phyloP scores from a whole-genome alignment of 768 basidiomycete genomes.

The Mycena maculata region DNA sequence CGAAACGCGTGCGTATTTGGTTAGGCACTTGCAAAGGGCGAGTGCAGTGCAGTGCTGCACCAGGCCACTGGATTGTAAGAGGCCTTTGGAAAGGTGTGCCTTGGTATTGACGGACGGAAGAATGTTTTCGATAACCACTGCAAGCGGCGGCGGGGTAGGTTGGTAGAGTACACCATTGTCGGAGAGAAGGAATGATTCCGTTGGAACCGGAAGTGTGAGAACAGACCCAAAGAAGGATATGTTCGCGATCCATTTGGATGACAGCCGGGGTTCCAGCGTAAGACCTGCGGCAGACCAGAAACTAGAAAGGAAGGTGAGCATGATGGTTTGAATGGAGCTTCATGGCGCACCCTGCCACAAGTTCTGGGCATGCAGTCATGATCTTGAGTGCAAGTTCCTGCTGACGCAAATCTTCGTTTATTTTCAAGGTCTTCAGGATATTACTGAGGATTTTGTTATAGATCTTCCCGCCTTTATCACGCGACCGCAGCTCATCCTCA shows the following conservation, averaged over 20 bases:
- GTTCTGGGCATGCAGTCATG: conserved; percentile 85
- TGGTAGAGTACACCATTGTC: conserved; percentile 62
- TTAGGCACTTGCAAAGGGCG: conserved; percentile 78
- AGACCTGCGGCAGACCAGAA: conserved; percentile 78
- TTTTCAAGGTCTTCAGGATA: conserved; percentile 77
- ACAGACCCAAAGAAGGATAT: conserved; percentile 85
- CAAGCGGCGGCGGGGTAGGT: conserved; percentile 80
- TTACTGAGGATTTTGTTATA: conserved; percentile 89
- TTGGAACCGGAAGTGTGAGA: conserved; percentile 80
- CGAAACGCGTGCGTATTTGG: conserved; percentile 73
- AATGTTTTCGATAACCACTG: conserved; percentile 78
- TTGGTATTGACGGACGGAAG: conserved; percentile 80
- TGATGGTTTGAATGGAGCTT: not conserved
- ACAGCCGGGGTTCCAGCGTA: conserved; percentile 87
- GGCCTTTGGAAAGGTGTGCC: conserved; percentile 81
- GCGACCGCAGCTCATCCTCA: conserved; percentile 49
- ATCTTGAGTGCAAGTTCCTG: conserved; percentile 88
- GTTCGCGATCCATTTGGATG: conserved; percentile 92
- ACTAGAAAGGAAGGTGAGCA: conserved; percentile 49
- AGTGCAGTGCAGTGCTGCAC: conserved; percentile 90
- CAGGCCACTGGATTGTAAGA: conserved; percentile 76
- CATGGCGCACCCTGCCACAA: conserved; percentile 73
- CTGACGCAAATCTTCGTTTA: conserved; percentile 89
- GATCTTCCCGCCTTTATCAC: conserved; percentile 59
- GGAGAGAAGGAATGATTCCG: conserved; percentile 69